Percentiles rank a stretch among this genome's conserved stretches.
phyloP scores from a whole-genome alignment of 2,329 filamentous ascomycete genomes.

The Calonectria pseudoturangicola region DNA sequence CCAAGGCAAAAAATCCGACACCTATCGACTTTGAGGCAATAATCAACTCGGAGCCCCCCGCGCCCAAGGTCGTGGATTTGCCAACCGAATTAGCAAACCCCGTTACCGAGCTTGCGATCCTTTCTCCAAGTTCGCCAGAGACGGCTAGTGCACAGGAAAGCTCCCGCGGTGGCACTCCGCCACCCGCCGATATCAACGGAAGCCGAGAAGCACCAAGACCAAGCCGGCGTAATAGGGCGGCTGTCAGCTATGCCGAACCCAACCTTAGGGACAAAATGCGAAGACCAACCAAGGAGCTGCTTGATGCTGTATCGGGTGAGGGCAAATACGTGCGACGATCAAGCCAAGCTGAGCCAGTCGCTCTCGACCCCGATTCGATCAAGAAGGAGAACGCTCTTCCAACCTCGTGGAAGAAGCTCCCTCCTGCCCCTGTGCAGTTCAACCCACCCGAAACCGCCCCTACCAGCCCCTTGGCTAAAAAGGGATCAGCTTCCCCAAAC shows the following conservation, averaged over 20 bases:
- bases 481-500: slow-evolving; percentile 55
- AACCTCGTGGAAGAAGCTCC: slow-evolving; percentile 58
- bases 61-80: slow-evolving; percentile 43
- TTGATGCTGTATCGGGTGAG: slow-evolving; percentile 83
- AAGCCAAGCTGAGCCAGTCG: slow-evolving; percentile 59
- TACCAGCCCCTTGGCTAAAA: slow-evolving; percentile 66
- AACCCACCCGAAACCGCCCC: slow-evolving; percentile 51
- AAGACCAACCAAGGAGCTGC: slow-evolving; percentile 83
- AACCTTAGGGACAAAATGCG: slow-evolving; percentile 90
- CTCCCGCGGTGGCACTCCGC: slow-evolving; percentile 72
- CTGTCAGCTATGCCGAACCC: slow-evolving; percentile 88
- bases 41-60: slow-evolving; percentile 42
- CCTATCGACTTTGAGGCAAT: slow-evolving; percentile 48
- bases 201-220: slow-evolving; percentile 76
- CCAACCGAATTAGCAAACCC: slow-evolving; percentile 51
- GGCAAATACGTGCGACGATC: slow-evolving; percentile 69
- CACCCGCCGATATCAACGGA: slow-evolving; percentile 74
- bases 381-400: slow-evolving; percentile 59
- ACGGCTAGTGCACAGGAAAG: slow-evolving; percentile 60
- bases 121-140: slow-evolving; percentile 70
- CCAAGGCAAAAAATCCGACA: slow-evolving; percentile 54
- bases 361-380: slow-evolving; percentile 52
- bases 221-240: slow-evolving; percentile 79
- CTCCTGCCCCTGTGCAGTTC: slow-evolving; percentile 36
- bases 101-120: slow-evolving; percentile 63